A percentile compares a stretch with the other conserved stretches of the same genome.
Evolutionary conservation across 441 rosid species (phyloP).

Genomic region (Manihot esculenta): DNA sequence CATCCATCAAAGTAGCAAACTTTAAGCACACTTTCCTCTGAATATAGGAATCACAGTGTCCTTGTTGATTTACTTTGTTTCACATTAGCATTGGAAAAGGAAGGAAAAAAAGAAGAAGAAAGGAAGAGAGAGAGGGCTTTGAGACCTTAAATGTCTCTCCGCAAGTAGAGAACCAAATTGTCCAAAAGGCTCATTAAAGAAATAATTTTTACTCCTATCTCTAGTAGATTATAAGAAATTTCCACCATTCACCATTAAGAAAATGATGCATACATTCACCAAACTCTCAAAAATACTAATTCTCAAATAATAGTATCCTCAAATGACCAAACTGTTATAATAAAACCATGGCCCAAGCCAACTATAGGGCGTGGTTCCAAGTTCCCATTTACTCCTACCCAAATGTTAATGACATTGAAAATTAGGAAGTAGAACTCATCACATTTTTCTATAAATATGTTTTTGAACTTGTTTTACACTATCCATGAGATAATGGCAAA

Average conservation of each 20-base stretch:
- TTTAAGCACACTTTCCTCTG: neutral
- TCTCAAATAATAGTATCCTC: too few species aligned
- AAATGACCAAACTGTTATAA: too few species aligned
- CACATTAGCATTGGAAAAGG: neutral
- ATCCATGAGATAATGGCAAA: neutral
- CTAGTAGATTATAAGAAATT: too few species aligned
- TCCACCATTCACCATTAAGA: too few species aligned
- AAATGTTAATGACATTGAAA: too few species aligned
- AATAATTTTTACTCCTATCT: neutral
- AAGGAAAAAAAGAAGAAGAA: neutral
- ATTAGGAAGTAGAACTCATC: too few species aligned
- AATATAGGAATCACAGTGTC: neutral
- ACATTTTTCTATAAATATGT: conserved; percentile 7
- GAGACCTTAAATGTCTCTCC: too few species aligned
- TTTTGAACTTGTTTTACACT: neutral
- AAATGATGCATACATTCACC: too few species aligned
- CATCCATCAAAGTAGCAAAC: conserved; percentile 17
- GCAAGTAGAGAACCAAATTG: neutral
- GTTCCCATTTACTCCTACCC: neutral
- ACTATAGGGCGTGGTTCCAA: neutral
- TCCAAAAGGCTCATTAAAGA: neutral
- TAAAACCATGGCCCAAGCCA: neutral
- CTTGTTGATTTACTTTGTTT: neutral
- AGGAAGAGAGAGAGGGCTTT: too few species aligned
- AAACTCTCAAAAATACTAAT: too few species aligned